Conservation (phyloP, 441 rosid species). For the Theobroma grandiflorum region DNA sequence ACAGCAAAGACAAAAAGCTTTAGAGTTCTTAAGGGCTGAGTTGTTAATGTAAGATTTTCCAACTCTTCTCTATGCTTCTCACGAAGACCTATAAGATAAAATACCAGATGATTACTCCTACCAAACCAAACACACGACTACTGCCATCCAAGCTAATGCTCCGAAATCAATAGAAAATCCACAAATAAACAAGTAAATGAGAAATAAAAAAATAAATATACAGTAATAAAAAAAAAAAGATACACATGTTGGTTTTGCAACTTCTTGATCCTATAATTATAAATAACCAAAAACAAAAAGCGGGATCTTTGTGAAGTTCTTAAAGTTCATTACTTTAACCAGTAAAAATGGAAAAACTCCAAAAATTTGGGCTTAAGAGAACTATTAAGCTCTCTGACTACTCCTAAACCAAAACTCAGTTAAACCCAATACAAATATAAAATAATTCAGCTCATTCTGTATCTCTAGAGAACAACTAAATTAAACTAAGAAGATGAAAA, state of each 20-base stretch:
- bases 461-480: not conserved
- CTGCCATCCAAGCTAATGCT: not conserved
- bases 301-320: not conserved
- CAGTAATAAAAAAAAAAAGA: not conserved
- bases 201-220: not conserved
- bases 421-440: not conserved
- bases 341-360: not conserved
- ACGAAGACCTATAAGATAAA: slow-evolving; percentile 55
- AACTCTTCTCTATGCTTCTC: slow-evolving; percentile 73
- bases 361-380: not conserved
- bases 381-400: not conserved
- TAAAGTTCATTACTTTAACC: not conserved
- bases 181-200: not conserved
- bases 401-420: not conserved
- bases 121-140: not conserved
- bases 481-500: not conserved
- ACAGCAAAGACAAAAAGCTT: slow-evolving; percentile 69
- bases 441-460: not conserved
- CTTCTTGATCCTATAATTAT: not conserved
- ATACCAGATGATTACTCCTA: not conserved
- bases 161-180: not conserved
- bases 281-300: not conserved
- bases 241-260: not conserved
- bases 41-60: slow-evolving; percentile 67
- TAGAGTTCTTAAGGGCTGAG: slow-evolving; percentile 77